phyloP scores from a whole-genome alignment of 148 eudicot species.

The Dysphania ambrosioides region DNA sequence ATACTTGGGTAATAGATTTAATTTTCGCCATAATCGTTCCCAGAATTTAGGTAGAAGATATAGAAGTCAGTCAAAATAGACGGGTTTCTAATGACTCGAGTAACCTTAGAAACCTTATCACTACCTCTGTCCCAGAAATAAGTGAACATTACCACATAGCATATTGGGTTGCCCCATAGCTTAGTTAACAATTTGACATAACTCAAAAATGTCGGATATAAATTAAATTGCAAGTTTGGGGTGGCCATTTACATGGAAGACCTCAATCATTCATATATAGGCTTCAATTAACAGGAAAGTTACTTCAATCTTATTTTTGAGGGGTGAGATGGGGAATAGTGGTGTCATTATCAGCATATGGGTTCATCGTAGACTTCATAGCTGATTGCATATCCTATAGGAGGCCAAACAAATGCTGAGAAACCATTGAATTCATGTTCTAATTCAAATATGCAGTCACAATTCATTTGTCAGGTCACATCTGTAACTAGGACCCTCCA shows the following conservation, averaged over 20 bases:
- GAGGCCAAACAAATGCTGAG: constrained; percentile 8
- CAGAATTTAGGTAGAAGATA: background rate
- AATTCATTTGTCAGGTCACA: constrained; percentile 5
- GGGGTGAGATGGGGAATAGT: background rate
- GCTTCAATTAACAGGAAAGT: background rate
- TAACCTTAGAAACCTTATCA: background rate
- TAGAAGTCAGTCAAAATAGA: background rate
- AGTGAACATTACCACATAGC: too few species aligned
- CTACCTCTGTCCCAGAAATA: too few species aligned
- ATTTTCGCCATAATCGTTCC: background rate
- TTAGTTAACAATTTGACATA: background rate
- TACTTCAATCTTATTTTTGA: background rate
- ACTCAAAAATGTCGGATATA: background rate
- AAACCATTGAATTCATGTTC: constrained; percentile 10
- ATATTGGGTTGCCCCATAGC: too few species aligned
- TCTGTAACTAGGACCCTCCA: constrained; percentile 13
- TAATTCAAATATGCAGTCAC: constrained; percentile 11
- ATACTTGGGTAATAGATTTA: background rate
- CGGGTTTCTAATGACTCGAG: background rate
- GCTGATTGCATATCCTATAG: background rate
- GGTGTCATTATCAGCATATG: constrained; percentile 14
- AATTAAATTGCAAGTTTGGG: background rate
- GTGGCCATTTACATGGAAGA: background rate
- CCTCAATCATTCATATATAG: background rate
- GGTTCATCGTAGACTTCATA: background rate